A percentile compares a stretch with the other conserved stretches of the same genome.
Conservation (phyloP, 1,284 basidiomycete species). For the Inonotus hispidus region DNA sequence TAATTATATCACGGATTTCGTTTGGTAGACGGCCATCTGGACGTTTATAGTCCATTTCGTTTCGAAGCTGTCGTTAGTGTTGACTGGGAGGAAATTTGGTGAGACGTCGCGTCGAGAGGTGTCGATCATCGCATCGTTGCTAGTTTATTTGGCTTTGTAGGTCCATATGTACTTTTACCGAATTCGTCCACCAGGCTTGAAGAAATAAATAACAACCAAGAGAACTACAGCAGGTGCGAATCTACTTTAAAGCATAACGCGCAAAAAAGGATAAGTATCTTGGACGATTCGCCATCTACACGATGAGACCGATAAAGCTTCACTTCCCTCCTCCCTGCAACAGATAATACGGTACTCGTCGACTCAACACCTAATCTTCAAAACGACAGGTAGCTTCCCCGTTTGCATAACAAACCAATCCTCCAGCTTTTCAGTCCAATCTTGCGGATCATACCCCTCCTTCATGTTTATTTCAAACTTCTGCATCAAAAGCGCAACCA, state of each 20-base stretch:
- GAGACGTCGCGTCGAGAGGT: background rate
- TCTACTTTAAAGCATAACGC: too few relatives aligned
- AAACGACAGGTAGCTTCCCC: slow-evolving; percentile 25
- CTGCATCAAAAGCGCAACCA: slow-evolving; percentile 29
- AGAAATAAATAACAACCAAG: background rate
- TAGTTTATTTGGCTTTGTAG: background rate
- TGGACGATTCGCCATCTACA: too few relatives aligned
- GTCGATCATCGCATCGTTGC: background rate
- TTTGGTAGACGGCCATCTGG: slow-evolving; percentile 27
- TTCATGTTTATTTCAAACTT: slow-evolving; percentile 29
- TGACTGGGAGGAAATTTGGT: background rate
- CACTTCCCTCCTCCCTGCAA: too few relatives aligned
- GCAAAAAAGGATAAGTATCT: too few relatives aligned
- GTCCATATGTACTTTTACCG: background rate
- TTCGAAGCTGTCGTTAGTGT: background rate
- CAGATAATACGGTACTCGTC: too few relatives aligned
- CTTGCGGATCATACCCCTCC: slow-evolving; percentile 24
- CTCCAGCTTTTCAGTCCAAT: slow-evolving; percentile 28
- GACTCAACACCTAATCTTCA: background rate
- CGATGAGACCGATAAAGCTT: too few relatives aligned
- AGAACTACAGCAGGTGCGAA: too few relatives aligned
- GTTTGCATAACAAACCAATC: slow-evolving; percentile 29
- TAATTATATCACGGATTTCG: slow-evolving; percentile 26
- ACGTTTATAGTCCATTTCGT: slow-evolving; percentile 19
- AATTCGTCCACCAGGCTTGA: background rate